Evolutionary conservation across 1,284 basidiomycete genomes (phyloP), one percentile per base, ranked within the genome.

Genomic region (Chalciporus piperatoides): DNA sequence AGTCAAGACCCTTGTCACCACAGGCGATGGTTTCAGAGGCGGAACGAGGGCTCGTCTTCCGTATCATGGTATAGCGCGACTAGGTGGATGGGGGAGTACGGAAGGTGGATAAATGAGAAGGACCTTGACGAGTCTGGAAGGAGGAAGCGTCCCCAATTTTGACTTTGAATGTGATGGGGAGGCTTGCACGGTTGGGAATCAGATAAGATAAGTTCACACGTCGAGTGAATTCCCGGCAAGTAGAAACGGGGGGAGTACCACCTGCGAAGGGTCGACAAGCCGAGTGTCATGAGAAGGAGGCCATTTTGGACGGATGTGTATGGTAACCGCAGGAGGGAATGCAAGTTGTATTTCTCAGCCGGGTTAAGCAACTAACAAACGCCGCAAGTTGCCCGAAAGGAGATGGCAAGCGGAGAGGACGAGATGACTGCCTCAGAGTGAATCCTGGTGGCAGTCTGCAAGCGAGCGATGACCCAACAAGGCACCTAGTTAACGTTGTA

Each of bases 11-110:
- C 52, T 73, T 71, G 42, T 57, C 55, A 41, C 58, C 48, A 62
- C 67, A 68, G 40, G 53, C 63, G 56, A 44, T 66, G 56, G n/a
- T 68, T 43, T 64, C 68, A 17, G 71, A 58, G 58, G 70, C 57
- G 54, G 65, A 64, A 30, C 48, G 54, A 23, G 38, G 58, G 57
- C 68, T 70, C 46, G 74, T 71, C 60, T 81, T 80, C 61, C 84
- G 84, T 49, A 83, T 84, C 84, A 86, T 86, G 56, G 55, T 60
- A 54, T 14, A 10, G 32, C 5, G 12, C 10, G 36, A 14, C n/a
- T 27, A 10, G 30, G 57, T 49, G 49, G 51, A 54, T 51, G 49
- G 46, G 36, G 55, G 35, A 15, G n/a, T 0, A 25, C 41, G 50
- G 48, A 44, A 37, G 47, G 12, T 46, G 46, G 30, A 44, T 12